Evolutionary conservation across 345 rosid species (phyloP).

Genomic region (Eucalyptus polyanthemos): DNA sequence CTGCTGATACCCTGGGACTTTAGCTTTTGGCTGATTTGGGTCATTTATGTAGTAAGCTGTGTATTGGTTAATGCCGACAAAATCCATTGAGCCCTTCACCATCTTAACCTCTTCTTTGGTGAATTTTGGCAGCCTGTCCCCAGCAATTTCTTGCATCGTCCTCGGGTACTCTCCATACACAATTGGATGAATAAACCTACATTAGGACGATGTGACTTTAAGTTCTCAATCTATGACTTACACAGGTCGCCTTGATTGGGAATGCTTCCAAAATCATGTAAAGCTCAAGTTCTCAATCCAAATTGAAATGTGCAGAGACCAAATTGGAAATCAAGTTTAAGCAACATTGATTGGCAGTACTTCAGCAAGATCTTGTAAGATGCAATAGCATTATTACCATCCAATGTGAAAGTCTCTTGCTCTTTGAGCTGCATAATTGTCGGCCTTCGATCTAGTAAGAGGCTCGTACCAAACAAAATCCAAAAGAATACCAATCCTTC

Average conservation of each 20-base stretch:
- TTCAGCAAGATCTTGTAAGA: not conserved
- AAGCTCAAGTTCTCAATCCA: not conserved
- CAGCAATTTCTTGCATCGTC: slow-evolving; percentile 78
- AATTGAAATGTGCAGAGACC: not conserved
- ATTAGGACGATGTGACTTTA: not conserved
- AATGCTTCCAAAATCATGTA: not conserved
- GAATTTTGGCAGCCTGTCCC: slow-evolving; percentile 73
- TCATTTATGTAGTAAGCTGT: slow-evolving; percentile 65
- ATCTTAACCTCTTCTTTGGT: slow-evolving; percentile 60
- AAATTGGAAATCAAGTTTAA: not conserved
- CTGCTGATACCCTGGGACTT: slow-evolving; percentile 67
- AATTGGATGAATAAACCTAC: slow-evolving; percentile 88
- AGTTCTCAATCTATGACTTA: not conserved
- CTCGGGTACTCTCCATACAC: slow-evolving; percentile 87
- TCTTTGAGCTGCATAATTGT: slow-evolving; percentile 84
- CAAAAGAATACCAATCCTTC: slow-evolving; percentile 77
- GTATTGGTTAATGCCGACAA: slow-evolving; percentile 86
- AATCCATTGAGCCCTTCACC: slow-evolving; percentile 89
- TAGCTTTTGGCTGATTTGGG: slow-evolving; percentile 33
- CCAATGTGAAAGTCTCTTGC: slow-evolving; percentile 95
- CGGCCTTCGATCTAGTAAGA: slow-evolving; percentile 76
- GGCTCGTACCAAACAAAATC: slow-evolving; percentile 99
- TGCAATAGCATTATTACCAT: slow-evolving; percentile 33
- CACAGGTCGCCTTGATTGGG: not conserved
- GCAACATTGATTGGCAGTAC: not conserved